phyloP scores from a whole-genome alignment of 257 asterid species.

The Penstemon newberryi region DNA sequence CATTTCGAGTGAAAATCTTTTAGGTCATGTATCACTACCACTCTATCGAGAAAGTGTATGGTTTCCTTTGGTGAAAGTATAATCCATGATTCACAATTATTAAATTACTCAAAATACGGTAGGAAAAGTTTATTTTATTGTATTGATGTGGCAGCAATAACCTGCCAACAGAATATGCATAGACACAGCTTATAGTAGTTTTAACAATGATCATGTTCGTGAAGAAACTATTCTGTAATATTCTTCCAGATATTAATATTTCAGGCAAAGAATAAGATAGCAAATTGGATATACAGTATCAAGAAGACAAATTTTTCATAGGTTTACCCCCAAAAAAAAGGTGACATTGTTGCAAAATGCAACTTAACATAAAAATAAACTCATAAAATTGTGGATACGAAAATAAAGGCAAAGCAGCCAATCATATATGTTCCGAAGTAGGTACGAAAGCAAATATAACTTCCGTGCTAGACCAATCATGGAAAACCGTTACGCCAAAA shows the following conservation, averaged over 20 bases:
- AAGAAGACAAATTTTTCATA: background rate
- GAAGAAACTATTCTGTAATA: background rate
- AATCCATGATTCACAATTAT: background rate
- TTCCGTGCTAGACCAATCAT: background rate
- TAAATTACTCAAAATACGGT: background rate
- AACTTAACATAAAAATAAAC: background rate
- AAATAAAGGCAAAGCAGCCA: background rate
- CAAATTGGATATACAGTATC: background rate
- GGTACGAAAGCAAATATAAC: background rate
- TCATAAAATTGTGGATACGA: background rate
- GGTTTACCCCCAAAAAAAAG: background rate
- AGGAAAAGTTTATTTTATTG: background rate
- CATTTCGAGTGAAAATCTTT: background rate
- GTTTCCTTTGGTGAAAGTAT: background rate
- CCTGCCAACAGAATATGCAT: background rate
- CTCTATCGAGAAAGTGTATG: background rate
- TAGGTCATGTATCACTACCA: background rate
- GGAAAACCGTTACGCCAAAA: background rate
- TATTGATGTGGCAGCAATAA: background rate
- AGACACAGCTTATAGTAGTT: too few relatives aligned
- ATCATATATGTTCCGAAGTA: background rate
- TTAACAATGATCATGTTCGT: background rate
- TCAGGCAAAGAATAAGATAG: background rate
- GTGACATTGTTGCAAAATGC: background rate
- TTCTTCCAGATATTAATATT: background rate